Percentiles rank a stretch among this genome's conserved stretches.
These are phyloP conservation scores for Nicotiana tabacum DNA, from an alignment of 257 asterid genomes.

Conservation along the genomic window DNA sequence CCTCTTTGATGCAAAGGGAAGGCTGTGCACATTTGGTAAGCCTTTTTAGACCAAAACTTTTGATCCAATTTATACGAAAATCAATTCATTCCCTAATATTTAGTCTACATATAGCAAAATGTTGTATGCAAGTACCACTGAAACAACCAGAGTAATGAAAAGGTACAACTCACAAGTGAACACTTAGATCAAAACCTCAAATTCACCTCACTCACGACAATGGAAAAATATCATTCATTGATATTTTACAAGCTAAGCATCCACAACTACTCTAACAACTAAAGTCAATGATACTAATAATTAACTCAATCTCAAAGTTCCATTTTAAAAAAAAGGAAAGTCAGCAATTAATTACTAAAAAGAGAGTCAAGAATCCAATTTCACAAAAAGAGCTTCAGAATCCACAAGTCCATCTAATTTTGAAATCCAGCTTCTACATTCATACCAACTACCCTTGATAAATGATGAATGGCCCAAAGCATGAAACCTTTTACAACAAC, in stretches of 20 bases:
- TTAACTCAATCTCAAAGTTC: background rate
- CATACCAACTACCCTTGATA: background rate
- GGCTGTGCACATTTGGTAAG: background rate
- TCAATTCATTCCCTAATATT: background rate
- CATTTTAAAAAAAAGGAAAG: background rate
- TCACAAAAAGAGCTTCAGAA: background rate
- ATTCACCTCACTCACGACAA: background rate
- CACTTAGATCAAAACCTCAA: background rate
- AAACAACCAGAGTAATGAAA: background rate
- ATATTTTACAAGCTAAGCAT: background rate
- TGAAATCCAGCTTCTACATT: background rate
- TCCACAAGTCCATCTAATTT: background rate
- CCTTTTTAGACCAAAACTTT: background rate
- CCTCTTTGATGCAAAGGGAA: background rate
- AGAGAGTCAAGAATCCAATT: conserved; percentile 1
- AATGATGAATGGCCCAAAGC: background rate
- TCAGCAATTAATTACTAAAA: background rate
- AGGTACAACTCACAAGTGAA: background rate
- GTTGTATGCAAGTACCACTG: background rate
- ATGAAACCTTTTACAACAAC: background rate
- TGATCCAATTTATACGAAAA: background rate
- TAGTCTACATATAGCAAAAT: background rate
- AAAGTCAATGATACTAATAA: background rate
- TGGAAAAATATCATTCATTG: background rate
- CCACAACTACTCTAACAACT: background rate